phyloP scores from a whole-genome alignment of 2,329 filamentous ascomycete species.

The Harringtonia lauricola region DNA sequence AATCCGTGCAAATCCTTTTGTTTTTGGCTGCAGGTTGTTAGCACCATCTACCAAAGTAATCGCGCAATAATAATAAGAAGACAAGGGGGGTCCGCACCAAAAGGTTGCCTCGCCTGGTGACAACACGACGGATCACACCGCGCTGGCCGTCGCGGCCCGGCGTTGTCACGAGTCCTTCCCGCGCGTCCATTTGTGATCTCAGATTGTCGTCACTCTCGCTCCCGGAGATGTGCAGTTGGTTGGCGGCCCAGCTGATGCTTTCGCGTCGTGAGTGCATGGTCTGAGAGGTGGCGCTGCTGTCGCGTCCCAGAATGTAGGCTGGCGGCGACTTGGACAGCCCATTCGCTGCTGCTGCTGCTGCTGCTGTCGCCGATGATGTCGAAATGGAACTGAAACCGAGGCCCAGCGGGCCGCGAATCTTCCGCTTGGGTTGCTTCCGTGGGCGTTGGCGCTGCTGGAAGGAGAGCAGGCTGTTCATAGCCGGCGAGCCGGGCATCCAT shows the following conservation, averaged over 20 bases:
- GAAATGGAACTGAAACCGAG: slow-evolving; percentile 34
- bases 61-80: not conserved
- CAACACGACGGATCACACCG: slow-evolving; percentile 69
- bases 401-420: slow-evolving; percentile 32
- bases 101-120: slow-evolving; percentile 80
- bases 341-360: not conserved
- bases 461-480: slow-evolving; percentile 66
- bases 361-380: slow-evolving; percentile 16
- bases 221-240: slow-evolving; percentile 72
- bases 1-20: slow-evolving; percentile 89
- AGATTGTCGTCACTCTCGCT: slow-evolving; percentile 69
- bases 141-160: slow-evolving; percentile 47
- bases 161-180: slow-evolving; percentile 29
- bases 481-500: slow-evolving; percentile 40
- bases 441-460: slow-evolving; percentile 70
- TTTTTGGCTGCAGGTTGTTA: slow-evolving; percentile 62
- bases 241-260: slow-evolving; percentile 82
- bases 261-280: slow-evolving; percentile 55
- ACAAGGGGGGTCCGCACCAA: slow-evolving; percentile 45
- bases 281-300: not conserved
- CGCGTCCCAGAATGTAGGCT: slow-evolving; percentile 15
- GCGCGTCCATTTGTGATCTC: slow-evolving; percentile 31
- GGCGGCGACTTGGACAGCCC: slow-evolving; percentile 70
- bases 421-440: slow-evolving; percentile 53
- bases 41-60: not conserved